A percentile compares a stretch with the other conserved stretches of the same genome.
phyloP scores from a whole-genome alignment of 805 yeast species.

The Metschnikowia cubensis region DNA sequence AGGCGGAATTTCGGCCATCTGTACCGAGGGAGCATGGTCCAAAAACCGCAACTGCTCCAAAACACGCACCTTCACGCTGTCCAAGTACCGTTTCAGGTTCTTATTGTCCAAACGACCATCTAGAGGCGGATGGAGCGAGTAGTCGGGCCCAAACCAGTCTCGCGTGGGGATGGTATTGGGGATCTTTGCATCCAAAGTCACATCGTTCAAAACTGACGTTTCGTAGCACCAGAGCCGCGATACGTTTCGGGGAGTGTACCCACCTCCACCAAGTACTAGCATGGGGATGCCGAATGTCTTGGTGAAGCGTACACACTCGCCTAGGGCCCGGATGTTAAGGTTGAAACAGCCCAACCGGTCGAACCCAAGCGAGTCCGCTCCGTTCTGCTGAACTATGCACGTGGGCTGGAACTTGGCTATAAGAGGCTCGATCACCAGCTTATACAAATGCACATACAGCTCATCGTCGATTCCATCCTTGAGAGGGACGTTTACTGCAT shows the following conservation, averaged over 20 bases:
- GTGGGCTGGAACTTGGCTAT: slow-evolving; percentile 91
- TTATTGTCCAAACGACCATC: slow-evolving; percentile 67
- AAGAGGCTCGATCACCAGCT: slow-evolving; percentile 85
- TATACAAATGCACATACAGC: slow-evolving; percentile 68
- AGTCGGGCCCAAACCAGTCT: slow-evolving; percentile 87
- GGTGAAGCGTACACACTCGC: slow-evolving; percentile 88
- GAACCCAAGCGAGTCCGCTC: slow-evolving; percentile 92
- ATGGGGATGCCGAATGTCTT: slow-evolving; percentile 87
- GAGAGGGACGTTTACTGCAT: slow-evolving; percentile 85
- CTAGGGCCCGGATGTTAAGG: slow-evolving; percentile 87
- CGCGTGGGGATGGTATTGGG: slow-evolving; percentile 75
- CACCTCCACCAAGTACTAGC: slow-evolving; percentile 95
- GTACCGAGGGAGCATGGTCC: slow-evolving; percentile 92
- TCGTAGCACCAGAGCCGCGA: slow-evolving; percentile 95
- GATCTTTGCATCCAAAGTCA: slow-evolving; percentile 37
- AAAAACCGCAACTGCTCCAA: slow-evolving; percentile 77
- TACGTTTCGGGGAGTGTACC: slow-evolving; percentile 94
- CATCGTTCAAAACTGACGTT: slow-evolving; percentile 74
- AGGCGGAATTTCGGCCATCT: slow-evolving; percentile 89
- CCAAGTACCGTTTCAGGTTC: slow-evolving; percentile 78
- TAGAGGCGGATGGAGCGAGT: slow-evolving; percentile 72
- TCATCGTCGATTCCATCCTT: slow-evolving; percentile 96
- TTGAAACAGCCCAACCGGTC: slow-evolving; percentile 94
- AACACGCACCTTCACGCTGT: slow-evolving; percentile 68
- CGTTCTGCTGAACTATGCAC: slow-evolving; percentile 93